A percentile compares a stretch with the other conserved stretches of the same genome.
phyloP scores from a whole-genome alignment of 2,329 filamentous ascomycete species.

The Nannizziopsis arthrosporioides region DNA sequence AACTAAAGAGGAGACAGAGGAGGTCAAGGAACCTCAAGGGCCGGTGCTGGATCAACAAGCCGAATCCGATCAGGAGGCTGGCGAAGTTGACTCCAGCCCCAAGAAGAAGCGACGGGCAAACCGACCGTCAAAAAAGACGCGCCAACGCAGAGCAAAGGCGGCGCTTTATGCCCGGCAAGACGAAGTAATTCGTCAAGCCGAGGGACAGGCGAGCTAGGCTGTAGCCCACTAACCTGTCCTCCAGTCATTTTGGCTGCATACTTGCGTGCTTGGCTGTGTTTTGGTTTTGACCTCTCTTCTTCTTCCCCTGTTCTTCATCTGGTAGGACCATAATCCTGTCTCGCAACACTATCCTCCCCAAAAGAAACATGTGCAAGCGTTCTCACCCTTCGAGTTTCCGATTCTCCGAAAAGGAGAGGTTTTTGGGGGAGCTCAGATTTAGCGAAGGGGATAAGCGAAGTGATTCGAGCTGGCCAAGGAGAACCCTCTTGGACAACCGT shows the following conservation, averaged over 20 bases:
- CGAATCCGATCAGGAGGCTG: conserved; percentile 4
- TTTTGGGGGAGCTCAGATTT: too few species aligned
- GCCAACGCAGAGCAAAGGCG: background rate
- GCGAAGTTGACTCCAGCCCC: background rate
- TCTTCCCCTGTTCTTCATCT: background rate
- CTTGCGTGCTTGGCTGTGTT: background rate
- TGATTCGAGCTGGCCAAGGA: too few species aligned
- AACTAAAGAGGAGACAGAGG: background rate
- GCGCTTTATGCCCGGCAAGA: background rate
- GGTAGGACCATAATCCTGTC: background rate
- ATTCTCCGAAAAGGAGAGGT: too few species aligned
- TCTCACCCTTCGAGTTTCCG: background rate
- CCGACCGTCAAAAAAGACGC: conserved; percentile 5
- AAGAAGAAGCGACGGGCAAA: conserved; percentile 2
- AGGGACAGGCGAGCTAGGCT: background rate
- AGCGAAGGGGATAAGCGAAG: too few species aligned
- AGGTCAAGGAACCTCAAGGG: too few species aligned
- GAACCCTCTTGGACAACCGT: too few species aligned
- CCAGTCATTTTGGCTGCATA: background rate
- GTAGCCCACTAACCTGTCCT: background rate
- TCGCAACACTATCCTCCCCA: background rate
- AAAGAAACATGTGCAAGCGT: background rate
- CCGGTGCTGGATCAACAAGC: background rate
- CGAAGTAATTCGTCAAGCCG: background rate
- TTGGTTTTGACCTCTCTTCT: background rate